phyloP scores from a whole-genome alignment of 1,284 basidiomycete species.

The Sutorius eximius region DNA sequence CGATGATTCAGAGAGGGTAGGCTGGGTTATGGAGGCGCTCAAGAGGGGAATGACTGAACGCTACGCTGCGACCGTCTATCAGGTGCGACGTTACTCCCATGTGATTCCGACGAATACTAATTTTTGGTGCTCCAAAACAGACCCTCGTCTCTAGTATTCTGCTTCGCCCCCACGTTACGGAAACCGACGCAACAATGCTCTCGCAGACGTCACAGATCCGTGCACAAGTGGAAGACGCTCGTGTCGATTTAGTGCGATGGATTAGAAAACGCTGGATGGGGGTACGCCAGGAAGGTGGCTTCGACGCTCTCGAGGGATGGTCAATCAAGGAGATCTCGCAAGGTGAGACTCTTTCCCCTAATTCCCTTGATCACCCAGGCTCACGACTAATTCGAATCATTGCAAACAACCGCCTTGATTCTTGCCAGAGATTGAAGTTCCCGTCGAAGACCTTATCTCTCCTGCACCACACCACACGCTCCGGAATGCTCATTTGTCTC shows the following conservation, averaged over 20 bases:
- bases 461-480: conserved; percentile 32
- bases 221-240: conserved; percentile 69
- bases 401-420: neutral
- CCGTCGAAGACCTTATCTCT: conserved; percentile 68
- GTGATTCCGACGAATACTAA: neutral
- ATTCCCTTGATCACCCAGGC: neutral
- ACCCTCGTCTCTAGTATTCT: conserved; percentile 74
- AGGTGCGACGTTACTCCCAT: conserved; percentile 44
- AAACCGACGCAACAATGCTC: conserved; percentile 59
- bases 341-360: conserved; percentile 47
- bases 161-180: conserved; percentile 63
- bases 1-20: conserved; percentile 71
- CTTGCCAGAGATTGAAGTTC: conserved; percentile 72
- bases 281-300: conserved; percentile 79
- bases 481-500: conserved; percentile 32
- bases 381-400: neutral
- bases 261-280: conserved; percentile 70
- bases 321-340: conserved; percentile 84
- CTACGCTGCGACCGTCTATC: conserved; percentile 70
- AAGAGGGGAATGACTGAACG: conserved; percentile 56
- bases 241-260: conserved; percentile 67
- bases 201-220: conserved; percentile 64
- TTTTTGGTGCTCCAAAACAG: conserved; percentile 38
- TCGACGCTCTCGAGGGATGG: conserved; percentile 81
- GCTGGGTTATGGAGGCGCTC: conserved; percentile 67